Evolutionary conservation across 768 basidiomycete species (phyloP).

Genomic region (Mycena capillaripes): DNA sequence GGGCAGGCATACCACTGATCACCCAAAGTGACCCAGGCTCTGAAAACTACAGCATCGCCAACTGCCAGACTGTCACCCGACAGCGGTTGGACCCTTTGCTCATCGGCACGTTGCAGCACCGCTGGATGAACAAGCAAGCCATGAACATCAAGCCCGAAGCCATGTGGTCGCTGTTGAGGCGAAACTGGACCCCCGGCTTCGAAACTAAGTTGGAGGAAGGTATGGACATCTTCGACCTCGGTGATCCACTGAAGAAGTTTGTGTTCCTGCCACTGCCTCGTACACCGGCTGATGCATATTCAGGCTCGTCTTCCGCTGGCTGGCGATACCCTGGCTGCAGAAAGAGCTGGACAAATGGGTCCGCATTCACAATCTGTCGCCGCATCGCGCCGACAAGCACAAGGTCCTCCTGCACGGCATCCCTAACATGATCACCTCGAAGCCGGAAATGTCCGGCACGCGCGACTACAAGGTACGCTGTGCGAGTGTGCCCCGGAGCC

Average conservation of each 20-base stretch:
- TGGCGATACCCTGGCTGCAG: slow-evolving; percentile 59
- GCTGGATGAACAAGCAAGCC: slow-evolving; percentile 50
- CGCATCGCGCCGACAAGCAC: slow-evolving; percentile 43
- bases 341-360: slow-evolving; percentile 50
- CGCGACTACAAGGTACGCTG: slow-evolving; percentile 51
- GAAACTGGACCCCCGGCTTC: slow-evolving; percentile 50
- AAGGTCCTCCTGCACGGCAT: slow-evolving; percentile 57
- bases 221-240: neutral
- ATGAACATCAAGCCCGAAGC: slow-evolving; percentile 60
- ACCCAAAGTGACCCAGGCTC: slow-evolving; percentile 60
- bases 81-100: slow-evolving; percentile 57
- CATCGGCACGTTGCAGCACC: slow-evolving; percentile 54
- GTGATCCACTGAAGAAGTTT: slow-evolving; percentile 42
- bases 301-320: slow-evolving; percentile 57
- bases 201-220: slow-evolving; percentile 14
- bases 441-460: slow-evolving; percentile 44
- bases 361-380: slow-evolving; percentile 37
- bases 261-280: neutral
- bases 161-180: slow-evolving; percentile 52
- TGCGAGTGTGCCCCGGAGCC: too few relatives aligned
- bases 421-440: slow-evolving; percentile 49
- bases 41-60: slow-evolving; percentile 61
- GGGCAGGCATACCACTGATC: slow-evolving; percentile 51
- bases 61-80: slow-evolving; percentile 55
- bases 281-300: neutral